Evolutionary conservation across 2,329 filamentous ascomycete genomes (phyloP).

Genomic region (Alternaria brassicicola): DNA sequence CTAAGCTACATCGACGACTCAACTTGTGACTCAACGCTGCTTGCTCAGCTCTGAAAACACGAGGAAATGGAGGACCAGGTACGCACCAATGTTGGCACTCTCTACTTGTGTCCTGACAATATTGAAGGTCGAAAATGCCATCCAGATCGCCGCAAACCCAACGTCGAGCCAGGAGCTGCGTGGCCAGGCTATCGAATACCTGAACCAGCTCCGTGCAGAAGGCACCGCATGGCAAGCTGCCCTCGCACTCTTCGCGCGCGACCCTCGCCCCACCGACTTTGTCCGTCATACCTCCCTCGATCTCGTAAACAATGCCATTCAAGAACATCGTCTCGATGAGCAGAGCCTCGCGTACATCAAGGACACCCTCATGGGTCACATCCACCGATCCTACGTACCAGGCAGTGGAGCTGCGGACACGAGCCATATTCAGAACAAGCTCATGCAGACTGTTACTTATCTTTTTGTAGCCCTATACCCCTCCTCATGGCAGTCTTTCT

Average conservation of each 20-base stretch:
- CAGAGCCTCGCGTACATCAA: slow-evolving; percentile 77
- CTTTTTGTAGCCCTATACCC: slow-evolving; percentile 89
- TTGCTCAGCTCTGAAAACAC: slow-evolving; percentile 30
- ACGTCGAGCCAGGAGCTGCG: slow-evolving; percentile 71
- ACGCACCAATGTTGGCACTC: slow-evolving; percentile 11
- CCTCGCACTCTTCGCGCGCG: slow-evolving; percentile 80
- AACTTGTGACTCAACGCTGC: slow-evolving; percentile 25
- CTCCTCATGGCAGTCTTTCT: slow-evolving; percentile 84
- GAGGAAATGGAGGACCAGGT: slow-evolving; percentile 50
- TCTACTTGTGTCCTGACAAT: background rate
- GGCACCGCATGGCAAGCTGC: slow-evolving; percentile 90
- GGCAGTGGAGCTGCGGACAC: slow-evolving; percentile 69
- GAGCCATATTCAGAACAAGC: slow-evolving; percentile 87
- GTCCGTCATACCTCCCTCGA: slow-evolving; percentile 90
- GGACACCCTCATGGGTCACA: slow-evolving; percentile 80
- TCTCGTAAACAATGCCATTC: slow-evolving; percentile 89
- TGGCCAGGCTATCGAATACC: slow-evolving; percentile 85
- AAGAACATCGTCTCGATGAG: slow-evolving; percentile 75
- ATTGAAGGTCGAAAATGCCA: slow-evolving; percentile 84
- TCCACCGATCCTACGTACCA: slow-evolving; percentile 74
- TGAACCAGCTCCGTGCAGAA: slow-evolving; percentile 77
- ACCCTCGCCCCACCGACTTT: slow-evolving; percentile 77
- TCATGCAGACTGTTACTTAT: slow-evolving; percentile 93
- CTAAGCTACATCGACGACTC: slow-evolving; percentile 18
- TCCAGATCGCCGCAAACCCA: slow-evolving; percentile 90